Conservation (phyloP, 495 filamentous ascomycete species). For the Cairneyella variabilis region DNA sequence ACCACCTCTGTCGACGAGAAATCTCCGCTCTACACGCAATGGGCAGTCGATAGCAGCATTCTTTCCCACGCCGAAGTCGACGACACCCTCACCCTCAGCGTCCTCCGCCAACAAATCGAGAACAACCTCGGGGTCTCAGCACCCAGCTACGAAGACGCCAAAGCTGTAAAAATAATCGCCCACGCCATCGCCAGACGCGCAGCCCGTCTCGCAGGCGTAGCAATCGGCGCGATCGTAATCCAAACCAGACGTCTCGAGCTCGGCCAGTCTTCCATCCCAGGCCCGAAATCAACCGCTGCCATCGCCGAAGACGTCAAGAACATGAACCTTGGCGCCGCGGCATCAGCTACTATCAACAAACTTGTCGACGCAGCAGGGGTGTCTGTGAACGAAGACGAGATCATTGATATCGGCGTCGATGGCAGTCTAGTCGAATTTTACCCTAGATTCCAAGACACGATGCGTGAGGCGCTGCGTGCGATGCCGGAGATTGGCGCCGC, state of each 20-base stretch:
- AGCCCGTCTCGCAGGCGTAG: constrained; percentile 82
- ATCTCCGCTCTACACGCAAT: constrained; percentile 69
- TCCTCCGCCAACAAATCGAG: constrained; percentile 72
- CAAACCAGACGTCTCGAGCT: constrained; percentile 62
- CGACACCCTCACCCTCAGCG: constrained; percentile 53
- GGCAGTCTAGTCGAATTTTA: constrained; percentile 90
- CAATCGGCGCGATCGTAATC: constrained; percentile 77
- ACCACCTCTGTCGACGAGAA: constrained; percentile 61
- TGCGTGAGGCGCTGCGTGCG: constrained; percentile 68
- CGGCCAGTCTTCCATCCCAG: constrained; percentile 16
- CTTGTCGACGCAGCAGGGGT: constrained; percentile 12
- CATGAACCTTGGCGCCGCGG: constrained; percentile 19
- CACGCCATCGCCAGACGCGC: constrained; percentile 83
- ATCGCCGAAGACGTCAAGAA: constrained; percentile 18
- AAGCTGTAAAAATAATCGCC: constrained; percentile 74
- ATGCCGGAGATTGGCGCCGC: constrained; percentile 66
- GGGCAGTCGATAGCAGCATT: constrained; percentile 87
- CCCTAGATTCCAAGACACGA: constrained; percentile 75
- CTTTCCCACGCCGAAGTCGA: constrained; percentile 80
- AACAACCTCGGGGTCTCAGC: constrained; percentile 67
- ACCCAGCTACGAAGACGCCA: constrained; percentile 70
- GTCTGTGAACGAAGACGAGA: constrained; percentile 43
- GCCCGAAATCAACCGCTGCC: constrained; percentile 17
- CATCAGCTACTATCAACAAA: constrained; percentile 24
- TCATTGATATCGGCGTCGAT: constrained; percentile 87